Percentiles rank a stretch among this genome's conserved stretches.
These are phyloP conservation scores for Metschnikowia dekortorum DNA, from an alignment of 805 yeast species.

Conservation along the genomic window DNA sequence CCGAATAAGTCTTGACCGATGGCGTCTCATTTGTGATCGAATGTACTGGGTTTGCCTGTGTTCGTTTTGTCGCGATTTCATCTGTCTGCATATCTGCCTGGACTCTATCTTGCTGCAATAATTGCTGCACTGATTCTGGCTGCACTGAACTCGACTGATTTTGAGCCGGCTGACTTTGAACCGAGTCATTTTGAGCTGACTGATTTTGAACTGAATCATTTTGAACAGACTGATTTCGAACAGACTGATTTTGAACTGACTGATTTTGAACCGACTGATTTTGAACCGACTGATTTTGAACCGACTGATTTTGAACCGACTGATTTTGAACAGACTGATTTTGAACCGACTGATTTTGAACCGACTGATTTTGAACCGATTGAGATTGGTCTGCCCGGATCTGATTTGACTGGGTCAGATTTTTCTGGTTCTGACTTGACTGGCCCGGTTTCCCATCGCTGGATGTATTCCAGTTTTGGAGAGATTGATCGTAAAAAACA, in stretches of 20 bases:
- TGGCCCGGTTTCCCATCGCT: background rate
- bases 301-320: no score
- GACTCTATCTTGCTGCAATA: no score
- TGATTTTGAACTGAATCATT: no score
- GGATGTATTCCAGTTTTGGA: background rate
- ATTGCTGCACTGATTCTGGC: background rate
- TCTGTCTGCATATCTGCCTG: no score
- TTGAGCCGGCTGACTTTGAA: background rate
- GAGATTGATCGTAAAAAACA: slow-evolving; percentile 1
- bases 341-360: no score
- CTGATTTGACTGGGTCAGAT: no score
- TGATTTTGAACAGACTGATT: background rate
- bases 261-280: background rate
- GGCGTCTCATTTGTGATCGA: background rate
- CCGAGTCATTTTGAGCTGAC: background rate
- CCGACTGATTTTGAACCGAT: no score
- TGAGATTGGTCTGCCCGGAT: no score
- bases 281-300: no score
- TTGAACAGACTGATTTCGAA: background rate
- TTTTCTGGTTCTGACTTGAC: background rate
- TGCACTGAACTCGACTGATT: background rate
- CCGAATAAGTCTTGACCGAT: background rate
- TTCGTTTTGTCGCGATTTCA: no score
- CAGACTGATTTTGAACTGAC: background rate
- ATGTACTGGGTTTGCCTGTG: no score